Conservation (phyloP, 352 stramenopile genomes). For the Globisporangium yorkense region DNA sequence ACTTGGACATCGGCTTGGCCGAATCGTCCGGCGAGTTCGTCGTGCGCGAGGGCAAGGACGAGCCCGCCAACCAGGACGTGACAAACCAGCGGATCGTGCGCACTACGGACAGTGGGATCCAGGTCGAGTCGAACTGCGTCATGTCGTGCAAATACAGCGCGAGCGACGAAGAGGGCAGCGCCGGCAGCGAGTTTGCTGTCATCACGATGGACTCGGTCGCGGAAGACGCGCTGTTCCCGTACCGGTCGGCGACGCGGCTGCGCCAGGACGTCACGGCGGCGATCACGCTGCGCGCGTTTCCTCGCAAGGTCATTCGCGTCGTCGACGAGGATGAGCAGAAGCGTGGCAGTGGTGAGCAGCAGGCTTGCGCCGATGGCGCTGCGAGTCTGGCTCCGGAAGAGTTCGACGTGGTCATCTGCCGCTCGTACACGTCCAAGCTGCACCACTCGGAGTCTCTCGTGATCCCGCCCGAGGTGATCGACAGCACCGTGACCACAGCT, state of each 20-base stretch:
- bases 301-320: not conserved
- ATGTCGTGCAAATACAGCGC: conserved; percentile 5
- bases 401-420: conserved; percentile 8
- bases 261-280: conserved; percentile 11
- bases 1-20: conserved; percentile 40
- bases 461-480: conserved; percentile 6
- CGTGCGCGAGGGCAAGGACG: conserved; percentile 23
- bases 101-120: conserved; percentile 6
- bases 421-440: conserved; percentile 6
- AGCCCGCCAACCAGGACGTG: not conserved
- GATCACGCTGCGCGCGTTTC: not conserved
- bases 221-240: conserved; percentile 15
- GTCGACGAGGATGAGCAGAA: not conserved
- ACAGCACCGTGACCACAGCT: conserved; percentile 4
- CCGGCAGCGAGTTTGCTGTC: not conserved
- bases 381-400: not conserved
- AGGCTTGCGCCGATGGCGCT: not conserved
- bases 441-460: conserved; percentile 4
- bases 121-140: conserved; percentile 9
- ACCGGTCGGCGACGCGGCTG: conserved; percentile 6
- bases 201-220: conserved; percentile 9
- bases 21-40: conserved; percentile 28
- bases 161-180: not conserved
- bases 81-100: conserved; percentile 2
- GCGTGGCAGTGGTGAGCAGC: not conserved